Conservation (phyloP, 2,329 filamentous ascomycete species). For the Cytospora piceicola region DNA sequence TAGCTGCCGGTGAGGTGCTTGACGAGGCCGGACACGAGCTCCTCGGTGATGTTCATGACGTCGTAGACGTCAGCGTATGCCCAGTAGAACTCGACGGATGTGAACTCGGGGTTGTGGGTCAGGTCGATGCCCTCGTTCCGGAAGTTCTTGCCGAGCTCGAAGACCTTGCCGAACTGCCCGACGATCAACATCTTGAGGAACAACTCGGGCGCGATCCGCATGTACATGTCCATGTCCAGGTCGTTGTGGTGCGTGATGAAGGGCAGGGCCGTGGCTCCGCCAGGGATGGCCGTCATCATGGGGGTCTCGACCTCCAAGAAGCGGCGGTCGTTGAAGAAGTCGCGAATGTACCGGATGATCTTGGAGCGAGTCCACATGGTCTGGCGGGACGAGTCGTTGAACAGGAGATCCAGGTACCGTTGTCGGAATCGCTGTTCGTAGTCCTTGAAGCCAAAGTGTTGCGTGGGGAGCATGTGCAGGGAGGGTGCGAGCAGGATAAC, state of each 20-base stretch:
- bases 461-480: conserved; percentile 85
- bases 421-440: conserved; percentile 91
- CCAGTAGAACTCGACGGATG: conserved; percentile 95
- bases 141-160: conserved; percentile 95
- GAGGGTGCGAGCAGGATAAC: conserved; percentile 87
- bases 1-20: conserved; percentile 87
- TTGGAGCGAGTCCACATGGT: conserved; percentile 84
- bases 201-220: conserved; percentile 92
- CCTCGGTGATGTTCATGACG: conserved; percentile 87
- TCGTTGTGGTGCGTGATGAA: conserved; percentile 98
- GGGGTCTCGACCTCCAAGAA: conserved; percentile 96
- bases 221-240: conserved; percentile 88
- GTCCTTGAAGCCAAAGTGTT: conserved; percentile 95
- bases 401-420: conserved; percentile 93
- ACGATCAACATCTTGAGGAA: conserved; percentile 97
- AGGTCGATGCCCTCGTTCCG: conserved; percentile 89
- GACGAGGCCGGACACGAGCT: conserved; percentile 87
- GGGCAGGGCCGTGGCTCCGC: conserved; percentile 92
- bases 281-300: conserved; percentile 95
- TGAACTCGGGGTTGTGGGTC: conserved; percentile 98
- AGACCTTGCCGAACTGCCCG: conserved; percentile 91
- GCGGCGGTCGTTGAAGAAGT: conserved; percentile 83
- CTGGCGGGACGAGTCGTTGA: conserved; percentile 86
- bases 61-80: conserved; percentile 93
- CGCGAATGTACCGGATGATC: conserved; percentile 86